Evolutionary conservation across 225 moss, liverwort and hornwort species (phyloP), one percentile per base, ranked within the genome.

Genomic region (Thuidium tamariscinum): DNA sequence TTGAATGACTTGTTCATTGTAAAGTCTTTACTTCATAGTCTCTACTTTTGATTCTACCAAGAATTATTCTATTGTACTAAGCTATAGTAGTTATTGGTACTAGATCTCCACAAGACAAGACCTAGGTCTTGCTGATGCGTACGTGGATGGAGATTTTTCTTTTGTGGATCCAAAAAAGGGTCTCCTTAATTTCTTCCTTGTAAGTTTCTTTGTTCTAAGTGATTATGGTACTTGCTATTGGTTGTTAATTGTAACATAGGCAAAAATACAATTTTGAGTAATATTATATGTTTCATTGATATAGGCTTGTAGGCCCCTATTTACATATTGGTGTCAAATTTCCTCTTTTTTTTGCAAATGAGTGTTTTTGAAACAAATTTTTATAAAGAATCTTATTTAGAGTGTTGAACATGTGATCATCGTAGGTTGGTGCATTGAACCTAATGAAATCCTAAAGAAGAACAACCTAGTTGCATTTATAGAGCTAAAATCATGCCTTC

Each of bases 21-120:
- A 30, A 3, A 71, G 30, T 41, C 16, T 48, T 57, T 36, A 17
- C 51, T 36, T 71, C n/a, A n/a, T n/a, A n/a, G n/a, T n/a, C n/a
- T 62, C 17, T 48, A 20, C n/a, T 56, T 65, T 19, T 66, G 57
- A n/a, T 65, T 72, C 26, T 60, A 57, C 13, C 54, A 55, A 55
- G 1, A 41, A 22, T 21, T 13, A 36, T 29, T 61, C 17, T 69
- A 55, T 9, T 66, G 48, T 74, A 37, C 41, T 88, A 61, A 89
- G 48, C 32, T 82, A 41, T 8, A 49, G 13, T 89, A 71, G 46
- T 54, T 79, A 74, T 62, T 81, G 73, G 16, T 78, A 37, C 42
- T 87, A 97, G 97, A 92, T 97, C 83, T 92, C 98, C 19, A 93
- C 96, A 42, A 92, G 98, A 92, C 95, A 96, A 86, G 98, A 98